A percentile compares a stretch with the other conserved stretches of the same genome.
Conservation (phyloP, 345 rosid species). For the Passiflora organensis region DNA sequence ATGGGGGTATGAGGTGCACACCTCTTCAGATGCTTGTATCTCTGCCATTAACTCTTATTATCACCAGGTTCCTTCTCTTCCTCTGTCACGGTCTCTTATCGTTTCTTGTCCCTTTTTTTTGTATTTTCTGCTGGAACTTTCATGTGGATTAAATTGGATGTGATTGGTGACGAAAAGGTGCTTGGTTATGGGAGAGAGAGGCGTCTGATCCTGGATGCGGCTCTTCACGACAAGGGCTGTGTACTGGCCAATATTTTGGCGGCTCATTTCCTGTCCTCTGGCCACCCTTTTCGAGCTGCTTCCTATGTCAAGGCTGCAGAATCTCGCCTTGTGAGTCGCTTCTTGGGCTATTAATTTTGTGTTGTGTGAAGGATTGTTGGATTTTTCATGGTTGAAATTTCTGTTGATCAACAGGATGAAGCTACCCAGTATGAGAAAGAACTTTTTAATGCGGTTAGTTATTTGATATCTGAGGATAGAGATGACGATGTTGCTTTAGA, state of each 20-base stretch:
- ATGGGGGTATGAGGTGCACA: slow-evolving; percentile 75
- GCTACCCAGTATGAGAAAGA: slow-evolving; percentile 74
- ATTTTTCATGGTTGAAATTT: not conserved
- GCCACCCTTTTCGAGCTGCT: slow-evolving; percentile 40
- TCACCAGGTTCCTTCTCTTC: slow-evolving; percentile 42
- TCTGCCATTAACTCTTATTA: slow-evolving; percentile 62
- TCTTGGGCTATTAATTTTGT: not conserved
- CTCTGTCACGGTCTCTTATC: slow-evolving; percentile 1
- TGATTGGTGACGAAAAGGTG: slow-evolving; percentile 39
- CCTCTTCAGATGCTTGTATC: slow-evolving; percentile 61
- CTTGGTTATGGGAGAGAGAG: slow-evolving; percentile 62
- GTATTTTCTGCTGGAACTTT: not conserved
- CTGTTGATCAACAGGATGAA: slow-evolving; percentile 42
- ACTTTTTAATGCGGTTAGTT: slow-evolving; percentile 49
- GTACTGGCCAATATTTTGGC: slow-evolving; percentile 75
- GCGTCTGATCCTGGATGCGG: slow-evolving; percentile 63
- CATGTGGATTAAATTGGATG: slow-evolving; percentile 1
- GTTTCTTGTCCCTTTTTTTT: not conserved
- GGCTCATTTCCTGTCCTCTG: slow-evolving; percentile 58
- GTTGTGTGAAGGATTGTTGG: not conserved
- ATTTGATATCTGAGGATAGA: slow-evolving; percentile 49
- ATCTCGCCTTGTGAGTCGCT: slow-evolving; percentile 47
- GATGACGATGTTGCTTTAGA: slow-evolving; percentile 68
- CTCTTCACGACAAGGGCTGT: slow-evolving; percentile 52
- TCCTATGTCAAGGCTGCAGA: slow-evolving; percentile 45